phyloP scores from a whole-genome alignment of 2,329 filamentous ascomycete genomes.

The Shiraia bambusicola region DNA sequence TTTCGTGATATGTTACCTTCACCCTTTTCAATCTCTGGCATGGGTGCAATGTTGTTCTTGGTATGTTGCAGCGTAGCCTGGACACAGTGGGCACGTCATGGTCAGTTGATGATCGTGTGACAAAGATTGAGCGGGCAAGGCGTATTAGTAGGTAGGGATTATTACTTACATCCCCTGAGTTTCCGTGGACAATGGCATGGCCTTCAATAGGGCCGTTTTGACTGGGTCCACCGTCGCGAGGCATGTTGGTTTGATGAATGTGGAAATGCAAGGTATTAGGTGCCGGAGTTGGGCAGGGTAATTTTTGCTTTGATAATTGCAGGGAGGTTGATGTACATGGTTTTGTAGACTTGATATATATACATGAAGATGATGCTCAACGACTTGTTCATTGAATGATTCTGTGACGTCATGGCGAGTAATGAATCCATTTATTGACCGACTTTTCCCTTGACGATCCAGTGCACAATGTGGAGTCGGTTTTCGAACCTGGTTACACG shows the following conservation, averaged over 20 bases:
- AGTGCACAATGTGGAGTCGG: too few relatives aligned
- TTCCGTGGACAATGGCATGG: constrained; percentile 41
- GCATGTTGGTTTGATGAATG: constrained; percentile 31
- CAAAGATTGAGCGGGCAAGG: background rate
- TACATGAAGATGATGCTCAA: too few relatives aligned
- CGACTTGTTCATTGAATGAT: too few relatives aligned
- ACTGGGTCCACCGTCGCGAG: constrained; percentile 44
- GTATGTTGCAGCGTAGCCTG: constrained; percentile 39
- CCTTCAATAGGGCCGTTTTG: constrained; percentile 46
- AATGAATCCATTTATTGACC: too few relatives aligned
- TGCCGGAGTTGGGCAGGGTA: too few relatives aligned
- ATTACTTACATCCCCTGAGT: constrained; percentile 30
- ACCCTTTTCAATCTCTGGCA: constrained; percentile 44
- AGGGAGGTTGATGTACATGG: too few relatives aligned
- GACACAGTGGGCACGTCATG: constrained; percentile 6
- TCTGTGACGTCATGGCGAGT: too few relatives aligned
- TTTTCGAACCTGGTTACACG: too few relatives aligned
- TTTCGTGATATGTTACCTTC: constrained; percentile 28
- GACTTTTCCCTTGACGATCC: too few relatives aligned
- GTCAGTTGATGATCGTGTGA: background rate
- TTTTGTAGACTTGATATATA: too few relatives aligned
- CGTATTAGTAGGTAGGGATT: constrained; percentile 5
- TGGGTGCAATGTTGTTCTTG: constrained; percentile 43
- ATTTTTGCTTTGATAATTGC: too few relatives aligned
- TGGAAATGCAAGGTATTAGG: too few relatives aligned